Conservation (phyloP, 73 alveolate genomes). For the Loxodes magnus region DNA sequence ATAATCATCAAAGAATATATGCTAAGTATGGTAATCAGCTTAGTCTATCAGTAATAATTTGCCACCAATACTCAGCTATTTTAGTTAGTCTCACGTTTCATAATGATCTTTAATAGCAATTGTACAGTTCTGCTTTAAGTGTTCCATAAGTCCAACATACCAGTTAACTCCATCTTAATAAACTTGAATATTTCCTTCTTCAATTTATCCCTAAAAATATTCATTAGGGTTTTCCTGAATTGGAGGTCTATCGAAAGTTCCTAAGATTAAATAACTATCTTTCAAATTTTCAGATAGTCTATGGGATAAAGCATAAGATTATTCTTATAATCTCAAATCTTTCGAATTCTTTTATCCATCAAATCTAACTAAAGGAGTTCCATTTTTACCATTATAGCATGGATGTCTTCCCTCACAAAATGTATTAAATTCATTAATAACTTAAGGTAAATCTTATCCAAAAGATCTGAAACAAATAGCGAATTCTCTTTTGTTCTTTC, state of each 20-base stretch:
- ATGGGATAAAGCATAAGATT: slow-evolving; percentile 53
- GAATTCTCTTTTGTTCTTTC: slow-evolving; percentile 80
- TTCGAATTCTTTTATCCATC: slow-evolving; percentile 92
- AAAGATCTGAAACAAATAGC: slow-evolving; percentile 85
- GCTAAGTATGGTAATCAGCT: slow-evolving; percentile 73
- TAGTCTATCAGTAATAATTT: slow-evolving; percentile 78
- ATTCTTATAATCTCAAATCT: slow-evolving; percentile 56
- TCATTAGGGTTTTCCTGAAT: slow-evolving; percentile 49
- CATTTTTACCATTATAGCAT: slow-evolving; percentile 72
- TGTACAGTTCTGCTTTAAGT: slow-evolving; percentile 51
- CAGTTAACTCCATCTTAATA: slow-evolving; percentile 57
- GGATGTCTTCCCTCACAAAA: slow-evolving; percentile 97
- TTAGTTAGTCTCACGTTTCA: slow-evolving; percentile 38
- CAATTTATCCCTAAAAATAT: slow-evolving; percentile 57
- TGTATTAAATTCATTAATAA: slow-evolving; percentile 76
- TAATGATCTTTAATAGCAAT: slow-evolving; percentile 79
- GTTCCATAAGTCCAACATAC: slow-evolving; percentile 54
- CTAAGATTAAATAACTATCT: slow-evolving; percentile 49
- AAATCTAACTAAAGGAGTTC: slow-evolving; percentile 72
- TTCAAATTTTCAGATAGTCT: slow-evolving; percentile 36
- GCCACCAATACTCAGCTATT: slow-evolving; percentile 36
- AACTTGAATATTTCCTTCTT: slow-evolving; percentile 60
- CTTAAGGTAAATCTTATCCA: slow-evolving; percentile 67
- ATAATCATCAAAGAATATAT: slow-evolving; percentile 94
- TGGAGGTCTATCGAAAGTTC: slow-evolving; percentile 55